Base-by-base conservation (phyloP, 768 basidiomycete genomes). In the Suillus variegatus region DNA sequence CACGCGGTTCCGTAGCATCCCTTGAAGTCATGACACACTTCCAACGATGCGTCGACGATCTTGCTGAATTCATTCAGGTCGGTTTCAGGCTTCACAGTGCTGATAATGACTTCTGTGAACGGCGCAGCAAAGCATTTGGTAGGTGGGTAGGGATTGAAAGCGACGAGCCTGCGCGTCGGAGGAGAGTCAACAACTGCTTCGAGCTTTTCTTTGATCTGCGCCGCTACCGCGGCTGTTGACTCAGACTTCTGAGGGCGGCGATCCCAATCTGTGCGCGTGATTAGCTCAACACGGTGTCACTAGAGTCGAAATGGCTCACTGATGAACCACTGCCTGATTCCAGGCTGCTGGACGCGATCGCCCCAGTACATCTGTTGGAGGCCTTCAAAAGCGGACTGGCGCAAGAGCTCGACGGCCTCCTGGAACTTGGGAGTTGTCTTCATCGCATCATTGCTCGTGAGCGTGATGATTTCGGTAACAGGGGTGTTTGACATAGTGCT, bases 311-410 rank as follows among this genome's bases (percentile, higher is more conserved):
- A 40, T 28, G 40, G 9, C 58, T 54, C 14, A 63, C 54, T 16
- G 62, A 43, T 35, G 52, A 38, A 63, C 52, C 28, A 32, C 52
- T 54, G 28, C 52, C 52, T 54, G 5, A 54, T 18, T 8, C 38
- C 62, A n/a, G 62, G 62, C 54, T 63, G n/a, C 55, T 63, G 62
- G 40, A 63, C 9, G 38, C 63, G 35, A 7, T 64, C 38, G 20
- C 61, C 41, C 61, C 43, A 64, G 43, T 28, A 36, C 20, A n/a
- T n/a, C 25, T 18, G 46, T 44, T 46, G 41, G 20, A 55, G 10
- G 18, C 54, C 54, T 1, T 55, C 32, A 13, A n/a, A 55, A 20
- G 20, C 35, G 9, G 32, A 13, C 20, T n/a, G 35, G 35, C 32
- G 54, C 20, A 55, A 13, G 32, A 62, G 57, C 40, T 18, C 10